These are phyloP conservation scores for Pyropia yezoensis DNA, from an alignment of 23 red algal species.

Conservation along the genomic window DNA sequence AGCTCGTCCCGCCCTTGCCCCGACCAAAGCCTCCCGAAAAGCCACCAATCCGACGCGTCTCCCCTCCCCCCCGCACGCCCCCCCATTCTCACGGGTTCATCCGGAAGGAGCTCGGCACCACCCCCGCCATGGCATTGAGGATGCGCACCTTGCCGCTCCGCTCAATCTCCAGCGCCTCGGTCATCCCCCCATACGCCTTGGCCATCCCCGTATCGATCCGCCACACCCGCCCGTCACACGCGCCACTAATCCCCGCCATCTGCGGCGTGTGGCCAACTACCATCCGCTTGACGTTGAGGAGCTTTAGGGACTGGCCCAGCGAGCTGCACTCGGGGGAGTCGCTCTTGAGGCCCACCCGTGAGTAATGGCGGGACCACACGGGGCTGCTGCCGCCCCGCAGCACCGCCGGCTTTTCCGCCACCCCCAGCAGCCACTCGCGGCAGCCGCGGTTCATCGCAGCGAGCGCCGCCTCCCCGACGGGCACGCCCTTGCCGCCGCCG, in stretches of 20 bases:
- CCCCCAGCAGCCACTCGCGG: slow-evolving; percentile 47
- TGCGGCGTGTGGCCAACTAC: slow-evolving; percentile 97
- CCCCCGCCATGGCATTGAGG: slow-evolving; percentile 27
- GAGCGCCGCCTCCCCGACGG: slow-evolving; percentile 12
- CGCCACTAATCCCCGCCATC: slow-evolving; percentile 57
- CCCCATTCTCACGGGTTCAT: too few species aligned
- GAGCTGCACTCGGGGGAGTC: slow-evolving; percentile 40
- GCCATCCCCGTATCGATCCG: slow-evolving; percentile 96
- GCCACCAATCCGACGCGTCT: too few species aligned
- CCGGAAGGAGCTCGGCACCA: slow-evolving; percentile 24
- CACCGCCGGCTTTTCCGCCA: slow-evolving; percentile 48
- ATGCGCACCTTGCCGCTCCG: slow-evolving; percentile 32
- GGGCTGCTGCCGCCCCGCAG: slow-evolving; percentile 69
- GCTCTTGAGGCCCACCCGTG: slow-evolving; percentile 14
- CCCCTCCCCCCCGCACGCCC: too few species aligned
- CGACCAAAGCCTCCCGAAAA: too few species aligned
- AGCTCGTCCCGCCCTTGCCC: too few species aligned
- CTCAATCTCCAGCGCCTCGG: slow-evolving; percentile 85
- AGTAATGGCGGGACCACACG: slow-evolving; percentile 91
- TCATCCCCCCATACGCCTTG: slow-evolving; percentile 71
- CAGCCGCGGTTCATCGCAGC: slow-evolving; percentile 30
- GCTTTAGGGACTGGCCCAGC: slow-evolving; percentile 62
- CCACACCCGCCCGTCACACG: slow-evolving; percentile 91
- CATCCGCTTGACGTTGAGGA: slow-evolving; percentile 73
- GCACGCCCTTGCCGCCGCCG: slow-evolving; percentile 3